Evolutionary conservation across 805 yeast species (phyloP).

Genomic region (Candida mattraensis): DNA sequence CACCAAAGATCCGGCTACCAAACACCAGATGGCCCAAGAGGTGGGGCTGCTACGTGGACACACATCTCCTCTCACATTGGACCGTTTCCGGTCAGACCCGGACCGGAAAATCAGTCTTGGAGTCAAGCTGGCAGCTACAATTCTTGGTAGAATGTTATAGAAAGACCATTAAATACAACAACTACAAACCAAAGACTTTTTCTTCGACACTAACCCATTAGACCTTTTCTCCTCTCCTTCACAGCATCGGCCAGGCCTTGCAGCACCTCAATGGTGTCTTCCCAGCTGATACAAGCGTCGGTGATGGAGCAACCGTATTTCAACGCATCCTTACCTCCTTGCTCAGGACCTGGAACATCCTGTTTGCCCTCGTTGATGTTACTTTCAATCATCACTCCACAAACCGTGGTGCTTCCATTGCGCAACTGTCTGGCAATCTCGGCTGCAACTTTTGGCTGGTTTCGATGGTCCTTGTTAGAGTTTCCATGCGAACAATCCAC

Average conservation of each 20-base stretch:
- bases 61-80: constrained; percentile 51
- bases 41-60: constrained; percentile 55
- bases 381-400: constrained; percentile 97
- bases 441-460: constrained; percentile 88
- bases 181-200: not conserved
- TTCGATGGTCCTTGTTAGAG: constrained; percentile 84
- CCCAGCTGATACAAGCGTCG: constrained; percentile 97
- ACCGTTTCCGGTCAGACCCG: constrained; percentile 59
- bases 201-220: not conserved
- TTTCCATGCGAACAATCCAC: constrained; percentile 98
- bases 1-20: constrained; percentile 64
- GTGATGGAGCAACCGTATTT: constrained; percentile 94
- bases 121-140: constrained; percentile 64
- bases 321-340: constrained; percentile 71
- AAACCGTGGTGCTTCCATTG: constrained; percentile 70
- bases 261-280: constrained; percentile 72
- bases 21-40: constrained; percentile 58
- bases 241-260: constrained; percentile 76
- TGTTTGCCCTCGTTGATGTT: constrained; percentile 92
- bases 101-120: constrained; percentile 63
- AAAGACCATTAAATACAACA: not conserved
- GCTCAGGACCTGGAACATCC: constrained; percentile 67
- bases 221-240: constrained; percentile 59
- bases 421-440: constrained; percentile 76
- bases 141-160: constrained; percentile 55